Conservation (phyloP, 306 rosid genomes). For the Bauhinia variegata region DNA sequence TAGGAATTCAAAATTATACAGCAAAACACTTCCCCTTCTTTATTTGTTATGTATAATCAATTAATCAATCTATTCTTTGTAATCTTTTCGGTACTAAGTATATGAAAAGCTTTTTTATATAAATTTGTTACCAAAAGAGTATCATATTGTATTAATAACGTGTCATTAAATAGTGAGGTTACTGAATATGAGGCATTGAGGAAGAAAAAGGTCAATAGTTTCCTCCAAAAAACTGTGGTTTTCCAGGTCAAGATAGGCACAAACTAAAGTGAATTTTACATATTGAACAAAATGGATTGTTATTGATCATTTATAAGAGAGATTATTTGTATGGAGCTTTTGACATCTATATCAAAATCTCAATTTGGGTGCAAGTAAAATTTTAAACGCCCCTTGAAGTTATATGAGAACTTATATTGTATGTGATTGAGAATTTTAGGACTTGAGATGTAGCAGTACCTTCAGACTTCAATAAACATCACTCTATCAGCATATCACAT, state of each 20-base stretch:
- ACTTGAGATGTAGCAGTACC: constrained; percentile 3
- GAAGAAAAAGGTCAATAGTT: constrained; percentile 21
- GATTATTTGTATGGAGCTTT: constrained; percentile 24
- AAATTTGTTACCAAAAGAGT: not conserved
- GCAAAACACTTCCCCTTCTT: not conserved
- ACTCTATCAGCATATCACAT: not conserved
- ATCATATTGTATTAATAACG: not conserved
- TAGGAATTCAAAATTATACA: not conserved
- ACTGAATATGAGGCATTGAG: constrained; percentile 32
- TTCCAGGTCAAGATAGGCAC: constrained; percentile 2
- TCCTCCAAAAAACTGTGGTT: constrained; percentile 22
- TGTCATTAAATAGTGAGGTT: constrained; percentile 1
- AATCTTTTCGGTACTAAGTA: not conserved
- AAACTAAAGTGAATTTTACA: constrained; percentile 8
- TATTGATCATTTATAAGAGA: not conserved
- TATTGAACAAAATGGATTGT: constrained; percentile 17
- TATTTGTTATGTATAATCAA: constrained; percentile 11
- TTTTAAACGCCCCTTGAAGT: not conserved
- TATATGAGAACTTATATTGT: not conserved
- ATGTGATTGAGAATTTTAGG: constrained; percentile 5
- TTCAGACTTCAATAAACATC: constrained; percentile 19
- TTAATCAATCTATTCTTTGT: constrained; percentile 2
- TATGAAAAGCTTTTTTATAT: not conserved
- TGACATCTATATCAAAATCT: constrained; percentile 4
- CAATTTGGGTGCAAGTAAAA: constrained; percentile 3